Base-by-base conservation (phyloP, 352 stramenopile species). In the Phytophthora lateralis region DNA sequence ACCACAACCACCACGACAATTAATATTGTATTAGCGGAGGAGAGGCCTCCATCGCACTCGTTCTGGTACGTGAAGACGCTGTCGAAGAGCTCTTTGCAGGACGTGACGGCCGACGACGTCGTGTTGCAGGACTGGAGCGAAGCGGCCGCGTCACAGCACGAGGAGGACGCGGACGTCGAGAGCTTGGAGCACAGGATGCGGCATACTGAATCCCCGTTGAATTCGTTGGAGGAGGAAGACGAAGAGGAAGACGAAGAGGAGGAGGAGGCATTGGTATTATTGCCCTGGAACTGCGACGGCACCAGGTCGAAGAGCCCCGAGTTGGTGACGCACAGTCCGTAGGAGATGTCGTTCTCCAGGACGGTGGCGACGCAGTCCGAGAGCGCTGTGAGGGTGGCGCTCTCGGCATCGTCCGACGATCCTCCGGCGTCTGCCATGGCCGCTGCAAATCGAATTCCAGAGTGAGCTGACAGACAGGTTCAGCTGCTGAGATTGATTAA, bases 241-340 rank as follows among this genome's bases (percentile, higher is more conserved):
- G 50, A 73, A 0, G 46, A 29, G 15, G 39, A 71, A 2, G 34
- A 51, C 2, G 53, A 57, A 12, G 45, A 71, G 1, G 34, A 51
- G 3, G 53, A 57, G 15, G 45, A 60, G 6, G 44, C 69, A 46
- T 20, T 37, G 1, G 38, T 53, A 20, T 44, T 39, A 44, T 45
- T 59, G 6, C 43, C 12, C 14, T 34, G 24, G 42, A 79, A 65
- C 6, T 58, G 38, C 12, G 9, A 7, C 8, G 66, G 60, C 2
- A 74, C 0, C 3, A 70, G 18, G 50, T 74, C 71, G 53, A 90
- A 88, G 32, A 90, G 64, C 18, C 78, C 78, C 24, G 78, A 75
- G 63, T 88, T 88, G 60, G 84, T 89, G 46, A 89, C 50, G 55
- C 81, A 90, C 18, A 73, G 49, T 4, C 70, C 76, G 47, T 90